Evolutionary conservation across 2,329 filamentous ascomycete genomes (phyloP), one percentile per base, ranked within the genome.

Genomic region (Metarhizium robertsii): DNA sequence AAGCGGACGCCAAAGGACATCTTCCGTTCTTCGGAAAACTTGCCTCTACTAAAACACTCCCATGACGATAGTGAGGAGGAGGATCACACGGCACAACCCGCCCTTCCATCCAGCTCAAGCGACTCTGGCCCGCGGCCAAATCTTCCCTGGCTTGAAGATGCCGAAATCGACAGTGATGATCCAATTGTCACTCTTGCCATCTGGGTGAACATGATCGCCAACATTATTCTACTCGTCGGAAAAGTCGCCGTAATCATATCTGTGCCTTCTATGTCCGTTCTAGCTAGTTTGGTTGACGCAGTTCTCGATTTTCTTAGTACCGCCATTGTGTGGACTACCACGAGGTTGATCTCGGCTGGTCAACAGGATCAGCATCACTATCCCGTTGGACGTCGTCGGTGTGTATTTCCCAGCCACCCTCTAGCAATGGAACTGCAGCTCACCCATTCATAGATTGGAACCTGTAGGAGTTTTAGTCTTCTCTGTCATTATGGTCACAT

Each of bases 1-100:
- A 89, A 88, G 68, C 81, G 89, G 52, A 96, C 91, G 0, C 90
- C 90, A 1, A 89, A 88, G 66, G 89, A 92, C 63, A 83, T 96
- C 54, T 96, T 95, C 69, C 89, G 88, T 43, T 80, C 81, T 16
- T 84, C 85, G 18, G 87, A 90, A 65, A 80, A 81, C 50, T 80
- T 84, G 1, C 84, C 88, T 1, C 75, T 92, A 25, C 76, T 91
- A 34, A 67, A 71, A 34, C 68, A 71, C 46, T 71, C 65, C 29
- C 71, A 77, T 25, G 74, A 74, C 3, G 75, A 77, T 72, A 34
- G 47, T 20, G 50, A 53, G 20, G 34, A 48, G 14, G 51, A 40
- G 7, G 50, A 77, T 11, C 73, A 75, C 20, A 69, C 73, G 4
- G 70, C 75, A 4, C 67, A 67, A 18, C 63, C 40, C 13, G 49